A percentile compares a stretch with the other conserved stretches of the same genome.
Evolutionary conservation across 1,284 basidiomycete genomes (phyloP).

Genomic region (Irpex lacteus): DNA sequence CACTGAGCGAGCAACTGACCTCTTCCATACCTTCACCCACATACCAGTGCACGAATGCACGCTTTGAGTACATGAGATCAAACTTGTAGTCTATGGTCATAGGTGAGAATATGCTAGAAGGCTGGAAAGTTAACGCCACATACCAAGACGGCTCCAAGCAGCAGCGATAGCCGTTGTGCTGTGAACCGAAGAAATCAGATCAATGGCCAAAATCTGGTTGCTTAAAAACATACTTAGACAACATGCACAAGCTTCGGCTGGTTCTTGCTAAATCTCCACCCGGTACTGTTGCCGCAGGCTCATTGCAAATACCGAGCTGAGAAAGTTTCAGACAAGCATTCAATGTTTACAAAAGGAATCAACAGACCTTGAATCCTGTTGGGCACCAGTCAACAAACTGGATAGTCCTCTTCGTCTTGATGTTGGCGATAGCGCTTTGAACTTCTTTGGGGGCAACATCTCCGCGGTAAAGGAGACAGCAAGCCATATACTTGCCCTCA

Average conservation of each 20-base stretch:
- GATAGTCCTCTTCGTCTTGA: slow-evolving; percentile 84
- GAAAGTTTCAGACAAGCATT: slow-evolving; percentile 86
- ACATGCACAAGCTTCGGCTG: slow-evolving; percentile 85
- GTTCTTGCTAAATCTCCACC: slow-evolving; percentile 88
- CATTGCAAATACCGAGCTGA: slow-evolving; percentile 84
- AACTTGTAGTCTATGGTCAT: slow-evolving; percentile 91
- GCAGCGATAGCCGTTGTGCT: slow-evolving; percentile 93
- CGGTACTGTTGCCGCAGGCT: slow-evolving; percentile 80
- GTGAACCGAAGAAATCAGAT: slow-evolving; percentile 13
- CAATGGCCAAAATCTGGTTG: neutral
- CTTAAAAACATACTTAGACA: slow-evolving; percentile 51
- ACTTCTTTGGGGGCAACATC: slow-evolving; percentile 91
- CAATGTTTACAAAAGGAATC: slow-evolving; percentile 42
- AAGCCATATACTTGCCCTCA: slow-evolving; percentile 85
- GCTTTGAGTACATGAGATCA: slow-evolving; percentile 93
- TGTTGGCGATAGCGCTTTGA: slow-evolving; percentile 80
- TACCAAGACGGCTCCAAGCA: slow-evolving; percentile 91
- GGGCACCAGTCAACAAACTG: slow-evolving; percentile 92
- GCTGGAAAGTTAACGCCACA: slow-evolving; percentile 81
- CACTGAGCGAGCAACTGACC: neutral
- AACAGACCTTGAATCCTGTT: slow-evolving; percentile 67
- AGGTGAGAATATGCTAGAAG: slow-evolving; percentile 55
- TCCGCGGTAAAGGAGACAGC: slow-evolving; percentile 77
- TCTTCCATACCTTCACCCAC: slow-evolving; percentile 99
- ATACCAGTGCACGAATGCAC: slow-evolving; percentile 93